Conservation (phyloP, 2,329 filamentous ascomycete genomes). For the Colletotrichum coccodes region DNA sequence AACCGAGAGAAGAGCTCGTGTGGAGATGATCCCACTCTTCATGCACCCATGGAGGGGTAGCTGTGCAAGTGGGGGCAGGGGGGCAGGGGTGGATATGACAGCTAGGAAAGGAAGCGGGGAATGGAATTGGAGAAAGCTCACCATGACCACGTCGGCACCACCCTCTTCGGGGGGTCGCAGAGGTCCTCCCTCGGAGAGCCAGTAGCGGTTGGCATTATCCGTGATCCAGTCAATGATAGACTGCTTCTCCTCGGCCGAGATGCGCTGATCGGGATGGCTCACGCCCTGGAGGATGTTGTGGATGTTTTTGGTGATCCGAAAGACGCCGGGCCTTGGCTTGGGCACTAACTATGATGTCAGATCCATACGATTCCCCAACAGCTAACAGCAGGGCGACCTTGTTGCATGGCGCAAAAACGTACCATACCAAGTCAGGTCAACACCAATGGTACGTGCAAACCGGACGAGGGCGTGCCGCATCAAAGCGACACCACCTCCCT, state of each 20-base stretch:
- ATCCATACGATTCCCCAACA: constrained; percentile 9
- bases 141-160: constrained; percentile 79
- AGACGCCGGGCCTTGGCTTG: constrained; percentile 81
- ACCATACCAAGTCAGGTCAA: constrained; percentile 80
- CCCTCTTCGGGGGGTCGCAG: constrained; percentile 72
- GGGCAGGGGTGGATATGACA: constrained; percentile 10
- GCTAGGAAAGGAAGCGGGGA: background rate
- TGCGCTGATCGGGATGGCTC: constrained; percentile 70
- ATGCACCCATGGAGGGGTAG: constrained; percentile 30
- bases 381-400: background rate
- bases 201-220: constrained; percentile 80
- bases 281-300: constrained; percentile 91
- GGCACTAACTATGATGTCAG: constrained; percentile 63
- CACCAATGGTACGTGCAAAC: constrained; percentile 72
- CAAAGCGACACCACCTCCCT: constrained; percentile 84
- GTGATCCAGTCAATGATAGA: constrained; percentile 77
- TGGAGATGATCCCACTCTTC: constrained; percentile 19
- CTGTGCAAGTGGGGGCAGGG: constrained; percentile 1
- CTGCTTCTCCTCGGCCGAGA: constrained; percentile 69
- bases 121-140: constrained; percentile 43
- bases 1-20: constrained; percentile 12
- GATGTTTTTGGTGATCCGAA: constrained; percentile 86
- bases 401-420: constrained; percentile 38
- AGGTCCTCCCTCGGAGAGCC: constrained; percentile 75
- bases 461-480: constrained; percentile 84